phyloP scores from a whole-genome alignment of 768 basidiomycete species.

The Russula emetica region DNA sequence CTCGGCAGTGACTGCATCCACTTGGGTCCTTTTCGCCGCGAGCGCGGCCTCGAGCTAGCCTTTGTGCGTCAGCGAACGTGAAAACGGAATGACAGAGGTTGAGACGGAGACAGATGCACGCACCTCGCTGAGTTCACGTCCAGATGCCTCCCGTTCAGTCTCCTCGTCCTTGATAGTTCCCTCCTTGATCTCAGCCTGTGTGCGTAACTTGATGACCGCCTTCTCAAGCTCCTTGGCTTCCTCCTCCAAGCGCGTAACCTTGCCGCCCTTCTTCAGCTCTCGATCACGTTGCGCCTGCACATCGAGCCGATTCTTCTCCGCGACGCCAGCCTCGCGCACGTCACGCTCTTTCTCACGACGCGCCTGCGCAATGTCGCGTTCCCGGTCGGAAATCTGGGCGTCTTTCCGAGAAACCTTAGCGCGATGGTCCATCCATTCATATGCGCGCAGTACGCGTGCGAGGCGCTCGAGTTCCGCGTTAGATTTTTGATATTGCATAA shows the following conservation, averaged over 20 bases:
- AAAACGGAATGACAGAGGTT: background rate
- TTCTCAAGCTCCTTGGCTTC: constrained; percentile 74
- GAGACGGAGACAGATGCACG: constrained; percentile 25
- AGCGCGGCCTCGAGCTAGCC: constrained; percentile 54
- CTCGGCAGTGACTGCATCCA: constrained; percentile 49
- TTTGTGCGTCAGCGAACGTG: background rate
- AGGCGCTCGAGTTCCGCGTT: constrained; percentile 83
- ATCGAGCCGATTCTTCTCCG: constrained; percentile 60
- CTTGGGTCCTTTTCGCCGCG: constrained; percentile 55
- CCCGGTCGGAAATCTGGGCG: constrained; percentile 48
- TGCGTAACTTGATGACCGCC: constrained; percentile 72
- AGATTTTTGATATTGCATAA: constrained; percentile 86
- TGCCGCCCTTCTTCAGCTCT: constrained; percentile 91
- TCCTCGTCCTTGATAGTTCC: constrained; percentile 77
- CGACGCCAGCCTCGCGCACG: constrained; percentile 50
- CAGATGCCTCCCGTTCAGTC: constrained; percentile 47
- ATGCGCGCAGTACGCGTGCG: constrained; percentile 75
- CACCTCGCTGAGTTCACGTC: constrained; percentile 60
- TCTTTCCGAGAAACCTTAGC: constrained; percentile 52
- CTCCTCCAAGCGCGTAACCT: constrained; percentile 80
- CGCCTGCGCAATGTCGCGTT: constrained; percentile 44
- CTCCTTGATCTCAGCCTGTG: constrained; percentile 80
- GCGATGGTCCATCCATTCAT: constrained; percentile 74
- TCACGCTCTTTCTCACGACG: constrained; percentile 50
- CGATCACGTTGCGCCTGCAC: constrained; percentile 76